Base-by-base conservation (phyloP, 2,329 filamentous ascomycete genomes). In the Fusarium anthophilum region DNA sequence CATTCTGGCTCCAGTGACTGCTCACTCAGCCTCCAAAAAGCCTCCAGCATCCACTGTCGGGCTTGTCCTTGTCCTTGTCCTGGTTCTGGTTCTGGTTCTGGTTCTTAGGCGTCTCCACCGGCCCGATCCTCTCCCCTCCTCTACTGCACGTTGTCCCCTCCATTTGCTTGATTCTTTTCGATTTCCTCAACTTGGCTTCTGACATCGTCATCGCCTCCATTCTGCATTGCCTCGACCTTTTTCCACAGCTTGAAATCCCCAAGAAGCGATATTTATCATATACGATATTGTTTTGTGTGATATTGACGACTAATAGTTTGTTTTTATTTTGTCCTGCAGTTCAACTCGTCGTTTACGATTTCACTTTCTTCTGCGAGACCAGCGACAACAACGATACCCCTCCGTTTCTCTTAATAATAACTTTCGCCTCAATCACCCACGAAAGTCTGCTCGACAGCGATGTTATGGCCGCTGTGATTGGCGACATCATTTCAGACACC, bases 401-500 rank as follows among this genome's bases (percentile, higher is more conserved):
- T 63, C 63, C 54, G 62, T 75, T 66, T 66, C 60, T 65, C 47
- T 58, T 75, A 72, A 73, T 74, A 57, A 45, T 63, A 50, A 45
- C 44, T 41, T 44, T 59, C 39, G 28, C 53, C 41, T 38, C 35
- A 58, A 37, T n/a, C n/a, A 73, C 58, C 65, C 28, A 45, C 44
- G 55, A 70, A 32, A 59, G 64, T 45, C 50, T 64, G 56, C 67
- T 41, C 59, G 56, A 73, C 55, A 74, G 80, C 78, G 80, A 85
- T 85, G 87, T 82, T 84, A 91, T 92, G 90, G 90, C 89, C 80
- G 86, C 89, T 83, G 82, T 91, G 83, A 88, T 91, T 77, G 88
- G 89, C 82, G 94, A 96, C 86, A 91, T 91, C 85, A 90, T 91
- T 84, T 89, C 93, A 83, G 91, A 94, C 84, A 87, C 91, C 77